These are phyloP conservation scores for Penicillium longicatenatum DNA, from an alignment of 495 filamentous ascomycete species.

Conservation along the genomic window DNA sequence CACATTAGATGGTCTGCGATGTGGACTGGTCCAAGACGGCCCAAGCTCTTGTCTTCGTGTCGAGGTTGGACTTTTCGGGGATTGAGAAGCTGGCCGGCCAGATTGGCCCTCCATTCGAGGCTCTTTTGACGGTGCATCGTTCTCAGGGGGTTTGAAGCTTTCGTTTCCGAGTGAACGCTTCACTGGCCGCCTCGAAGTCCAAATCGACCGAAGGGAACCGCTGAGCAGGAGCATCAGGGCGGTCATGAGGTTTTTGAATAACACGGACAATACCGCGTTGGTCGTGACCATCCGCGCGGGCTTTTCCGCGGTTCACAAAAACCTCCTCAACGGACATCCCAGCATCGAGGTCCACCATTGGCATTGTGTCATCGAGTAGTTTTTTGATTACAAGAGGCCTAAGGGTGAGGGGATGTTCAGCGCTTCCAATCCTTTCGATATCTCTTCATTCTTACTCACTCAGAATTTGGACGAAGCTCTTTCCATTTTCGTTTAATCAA, in stretches of 20 bases:
- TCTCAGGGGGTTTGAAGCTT: not conserved
- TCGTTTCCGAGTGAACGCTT: not conserved
- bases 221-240: slow-evolving; percentile 22
- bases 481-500: slow-evolving; percentile 42
- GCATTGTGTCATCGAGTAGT: slow-evolving; percentile 38
- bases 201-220: slow-evolving; percentile 38
- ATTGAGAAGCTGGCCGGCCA: not conserved
- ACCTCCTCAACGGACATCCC: slow-evolving; percentile 42
- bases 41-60: not conserved
- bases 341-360: slow-evolving; percentile 33
- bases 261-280: slow-evolving; percentile 39
- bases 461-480: slow-evolving; percentile 32
- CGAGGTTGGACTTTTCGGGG: not conserved
- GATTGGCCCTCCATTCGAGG: not conserved
- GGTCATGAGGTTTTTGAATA: slow-evolving; percentile 28
- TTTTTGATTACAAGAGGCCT: slow-evolving; percentile 44
- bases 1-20: not conserved
- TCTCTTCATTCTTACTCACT: slow-evolving; percentile 26
- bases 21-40: not conserved
- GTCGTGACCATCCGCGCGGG: slow-evolving; percentile 35
- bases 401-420: not conserved
- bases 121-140: not conserved
- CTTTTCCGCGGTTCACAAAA: slow-evolving; percentile 41
- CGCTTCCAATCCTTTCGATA: not conserved
- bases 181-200: slow-evolving; percentile 14